Conservation (phyloP, 768 basidiomycete genomes). For the Lactifluus subvellereus region DNA sequence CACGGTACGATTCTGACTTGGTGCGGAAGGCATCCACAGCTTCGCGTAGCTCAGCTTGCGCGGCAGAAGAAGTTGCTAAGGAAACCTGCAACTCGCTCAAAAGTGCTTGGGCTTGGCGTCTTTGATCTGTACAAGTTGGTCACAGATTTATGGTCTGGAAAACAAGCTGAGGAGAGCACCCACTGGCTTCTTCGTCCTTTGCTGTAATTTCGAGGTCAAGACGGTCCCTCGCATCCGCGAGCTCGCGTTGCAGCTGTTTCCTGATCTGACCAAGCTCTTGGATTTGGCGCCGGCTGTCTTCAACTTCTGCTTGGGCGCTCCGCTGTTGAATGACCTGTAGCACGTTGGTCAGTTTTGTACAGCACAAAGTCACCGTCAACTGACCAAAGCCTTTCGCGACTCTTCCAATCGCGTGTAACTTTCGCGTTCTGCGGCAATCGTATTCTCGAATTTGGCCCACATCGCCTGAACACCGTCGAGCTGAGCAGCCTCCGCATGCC, state of each 20-base stretch:
- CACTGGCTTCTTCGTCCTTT: conserved; percentile 58
- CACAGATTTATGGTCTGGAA: neutral
- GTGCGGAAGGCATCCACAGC: conserved; percentile 60
- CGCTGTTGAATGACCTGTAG: conserved; percentile 60
- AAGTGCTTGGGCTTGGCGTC: conserved; percentile 51
- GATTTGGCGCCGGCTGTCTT: conserved; percentile 56
- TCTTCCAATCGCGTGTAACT: conserved; percentile 62
- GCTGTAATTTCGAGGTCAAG: conserved; percentile 46
- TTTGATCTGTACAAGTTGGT: conserved; percentile 39
- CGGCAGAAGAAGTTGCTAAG: conserved; percentile 51
- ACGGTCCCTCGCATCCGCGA: conserved; percentile 47
- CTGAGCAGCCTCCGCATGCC: conserved; percentile 55
- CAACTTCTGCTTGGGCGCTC: conserved; percentile 56
- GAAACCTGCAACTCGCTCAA: conserved; percentile 61
- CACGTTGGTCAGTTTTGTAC: neutral
- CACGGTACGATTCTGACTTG: conserved; percentile 53
- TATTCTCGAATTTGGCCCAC: conserved; percentile 60
- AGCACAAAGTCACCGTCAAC: conserved; percentile 24
- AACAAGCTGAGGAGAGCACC: conserved; percentile 14
- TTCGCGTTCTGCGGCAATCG: conserved; percentile 53
- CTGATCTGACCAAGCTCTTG: conserved; percentile 52
- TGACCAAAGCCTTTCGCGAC: conserved; percentile 61
- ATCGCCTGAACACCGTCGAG: conserved; percentile 57
- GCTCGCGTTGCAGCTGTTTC: conserved; percentile 53
- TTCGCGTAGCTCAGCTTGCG: conserved; percentile 60